Evolutionary conservation across 345 rosid genomes (phyloP).

Genomic region (Sonneratia caseolaris): DNA sequence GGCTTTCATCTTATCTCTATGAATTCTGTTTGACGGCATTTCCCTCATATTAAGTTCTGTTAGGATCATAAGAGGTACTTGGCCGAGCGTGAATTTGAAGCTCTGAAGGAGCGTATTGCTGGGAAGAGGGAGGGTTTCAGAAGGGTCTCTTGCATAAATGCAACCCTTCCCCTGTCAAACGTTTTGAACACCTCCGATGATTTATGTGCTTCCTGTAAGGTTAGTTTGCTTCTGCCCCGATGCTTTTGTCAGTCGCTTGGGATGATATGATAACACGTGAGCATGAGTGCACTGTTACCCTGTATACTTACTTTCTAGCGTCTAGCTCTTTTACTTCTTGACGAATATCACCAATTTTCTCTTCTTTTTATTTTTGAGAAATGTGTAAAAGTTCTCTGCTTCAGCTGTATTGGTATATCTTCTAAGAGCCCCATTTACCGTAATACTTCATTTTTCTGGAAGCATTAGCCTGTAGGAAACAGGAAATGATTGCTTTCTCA

Average conservation of each 20-base stretch:
- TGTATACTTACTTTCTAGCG: neutral
- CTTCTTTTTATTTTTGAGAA: neutral
- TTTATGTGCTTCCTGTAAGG: conserved; percentile 67
- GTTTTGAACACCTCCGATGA: conserved; percentile 36
- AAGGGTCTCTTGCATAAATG: conserved; percentile 73
- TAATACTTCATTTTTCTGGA: neutral
- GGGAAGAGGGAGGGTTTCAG: conserved; percentile 61
- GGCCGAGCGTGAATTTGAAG: conserved; percentile 87
- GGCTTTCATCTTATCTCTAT: neutral
- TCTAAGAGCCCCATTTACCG: neutral
- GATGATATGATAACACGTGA: neutral
- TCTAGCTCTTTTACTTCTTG: neutral
- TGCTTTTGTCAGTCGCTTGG: neutral
- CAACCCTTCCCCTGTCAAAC: conserved; percentile 65
- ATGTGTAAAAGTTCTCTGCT: neutral
- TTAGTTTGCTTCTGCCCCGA: conserved; percentile 26
- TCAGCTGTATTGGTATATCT: neutral
- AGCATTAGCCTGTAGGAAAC: neutral
- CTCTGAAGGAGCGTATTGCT: conserved; percentile 67
- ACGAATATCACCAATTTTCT: neutral
- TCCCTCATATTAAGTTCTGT: conserved; percentile 52
- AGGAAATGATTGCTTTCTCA: neutral
- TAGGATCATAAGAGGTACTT: conserved; percentile 75
- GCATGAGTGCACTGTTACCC: neutral
- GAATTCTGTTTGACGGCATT: conserved; percentile 24